These are phyloP conservation scores for Suhomyces panamericanus DNA, from an alignment of 1,139 yeast species.

Conservation along the genomic window DNA sequence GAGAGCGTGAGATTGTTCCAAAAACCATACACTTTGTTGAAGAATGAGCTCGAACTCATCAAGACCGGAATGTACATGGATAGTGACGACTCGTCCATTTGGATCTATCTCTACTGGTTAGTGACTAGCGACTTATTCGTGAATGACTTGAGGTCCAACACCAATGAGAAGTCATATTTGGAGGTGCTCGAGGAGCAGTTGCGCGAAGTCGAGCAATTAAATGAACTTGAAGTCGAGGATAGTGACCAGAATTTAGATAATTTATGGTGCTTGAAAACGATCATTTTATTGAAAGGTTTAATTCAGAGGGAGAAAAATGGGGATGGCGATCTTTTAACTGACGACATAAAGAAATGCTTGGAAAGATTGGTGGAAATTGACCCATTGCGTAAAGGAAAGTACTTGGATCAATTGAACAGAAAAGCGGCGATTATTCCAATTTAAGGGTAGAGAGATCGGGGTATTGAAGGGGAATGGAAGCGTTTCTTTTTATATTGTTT, in stretches of 20 bases:
- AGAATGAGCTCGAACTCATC: constrained; percentile 63
- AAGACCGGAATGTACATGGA: constrained; percentile 90
- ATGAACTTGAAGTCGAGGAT: constrained; percentile 60
- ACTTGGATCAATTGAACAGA: constrained; percentile 41
- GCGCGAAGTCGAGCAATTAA: constrained; percentile 50
- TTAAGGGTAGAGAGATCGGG: neutral
- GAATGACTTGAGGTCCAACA: constrained; percentile 20
- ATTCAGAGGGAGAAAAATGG: constrained; percentile 21
- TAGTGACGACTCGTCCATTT: constrained; percentile 89
- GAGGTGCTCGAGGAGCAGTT: constrained; percentile 42
- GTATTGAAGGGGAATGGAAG: no score
- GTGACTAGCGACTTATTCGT: constrained; percentile 55
- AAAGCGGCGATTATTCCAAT: constrained; percentile 11
- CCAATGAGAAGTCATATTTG: constrained; percentile 16
- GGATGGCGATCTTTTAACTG: constrained; percentile 17
- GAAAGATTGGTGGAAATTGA: constrained; percentile 56
- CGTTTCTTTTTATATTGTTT: no score
- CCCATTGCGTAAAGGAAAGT: constrained; percentile 68
- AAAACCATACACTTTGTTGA: constrained; percentile 39
- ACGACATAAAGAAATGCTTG: constrained; percentile 33
- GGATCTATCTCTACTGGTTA: constrained; percentile 89
- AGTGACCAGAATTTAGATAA: constrained; percentile 54
- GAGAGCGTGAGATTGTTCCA: constrained; percentile 20
- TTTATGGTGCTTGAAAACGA: constrained; percentile 66
- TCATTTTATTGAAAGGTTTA: constrained; percentile 44